These are phyloP conservation scores for Ceratobasidium sp. DNA, from an alignment of 1,284 basidiomycete genomes.

Conservation along the genomic window DNA sequence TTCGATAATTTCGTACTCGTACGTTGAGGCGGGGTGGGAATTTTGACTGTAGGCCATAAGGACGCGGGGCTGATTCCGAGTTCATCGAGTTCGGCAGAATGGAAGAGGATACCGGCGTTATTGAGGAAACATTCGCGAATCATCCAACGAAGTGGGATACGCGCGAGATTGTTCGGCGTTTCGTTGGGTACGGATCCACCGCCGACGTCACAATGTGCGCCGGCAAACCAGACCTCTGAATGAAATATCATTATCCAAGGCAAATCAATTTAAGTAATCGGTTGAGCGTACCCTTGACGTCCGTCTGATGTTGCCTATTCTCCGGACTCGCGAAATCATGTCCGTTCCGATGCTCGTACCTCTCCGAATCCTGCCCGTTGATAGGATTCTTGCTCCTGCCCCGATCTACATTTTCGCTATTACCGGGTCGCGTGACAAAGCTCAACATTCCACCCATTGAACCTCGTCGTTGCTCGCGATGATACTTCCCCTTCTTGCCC, in stretches of 20 bases:
- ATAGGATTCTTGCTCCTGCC: background rate
- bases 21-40: constrained; percentile 23
- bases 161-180: constrained; percentile 48
- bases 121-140: constrained; percentile 52
- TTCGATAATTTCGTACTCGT: background rate
- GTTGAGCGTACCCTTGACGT: constrained; percentile 31
- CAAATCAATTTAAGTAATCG: too few species aligned
- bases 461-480: background rate
- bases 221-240: constrained; percentile 48
- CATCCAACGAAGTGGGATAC: constrained; percentile 55
- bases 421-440: background rate
- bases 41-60: constrained; percentile 27
- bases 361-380: background rate
- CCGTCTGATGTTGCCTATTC: constrained; percentile 8
- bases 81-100: constrained; percentile 49
- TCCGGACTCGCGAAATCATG: constrained; percentile 11
- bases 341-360: constrained; percentile 10
- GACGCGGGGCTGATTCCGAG: constrained; percentile 49
- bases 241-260: background rate
- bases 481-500: constrained; percentile 18
- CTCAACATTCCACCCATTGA: background rate
- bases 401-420: background rate
- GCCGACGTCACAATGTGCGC: constrained; percentile 51
- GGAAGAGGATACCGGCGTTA: constrained; percentile 52
- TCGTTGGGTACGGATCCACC: constrained; percentile 53